Evolutionary conservation across 2,329 filamentous ascomycete genomes (phyloP), one percentile per base, ranked within the genome.

Genomic region (Aspergillus brunneoviolaceus): DNA sequence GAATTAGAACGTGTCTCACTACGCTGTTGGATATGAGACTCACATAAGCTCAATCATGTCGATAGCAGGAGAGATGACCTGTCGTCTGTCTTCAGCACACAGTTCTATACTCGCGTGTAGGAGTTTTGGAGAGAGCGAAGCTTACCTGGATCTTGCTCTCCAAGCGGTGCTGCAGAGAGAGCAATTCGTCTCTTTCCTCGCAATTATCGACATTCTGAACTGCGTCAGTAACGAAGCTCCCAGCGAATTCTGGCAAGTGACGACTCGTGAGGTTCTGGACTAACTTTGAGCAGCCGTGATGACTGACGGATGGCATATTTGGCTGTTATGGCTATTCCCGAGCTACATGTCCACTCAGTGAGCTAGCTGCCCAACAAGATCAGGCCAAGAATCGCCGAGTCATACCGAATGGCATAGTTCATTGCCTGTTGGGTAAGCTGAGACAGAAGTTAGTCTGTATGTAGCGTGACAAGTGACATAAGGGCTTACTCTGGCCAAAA

Each of bases 1-100:
- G 1, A 12, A 23, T 55, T 7, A 55, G 19, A 27, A 25, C 16
- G 14, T 45, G 16, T 27, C 9, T 23, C 9, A 23, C 33, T 5
- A 48, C 9, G 16, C 12, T 10, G 7, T 21, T 19, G 25, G 23
- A n/a, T 47, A 21, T 21, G 19, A 16, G 31, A 71, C 83, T 68
- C 74, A 90, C 88, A 95, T 95, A 68, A 97, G 84, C 74, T 96
- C 91, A 68, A 96, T 92, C 81, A 96, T 87, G 72, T 96, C 92
- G 70, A 96, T 94, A 10, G 92, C 90, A 0, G 93, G 93, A 11
- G 92, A 92, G 50, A 97, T 88, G 65, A 96, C 91, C 87, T 45
- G 16, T 12, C 14, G 6, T 19, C 9, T 91, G 35, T 45, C 9
- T 12, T 49, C 29, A 65, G 58, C 27, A 57, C 21, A 49, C 51